A percentile compares a stretch with the other conserved stretches of the same genome.
These are phyloP conservation scores for Ogataea angusta DNA, from an alignment of 805 yeast genomes.

Conservation along the genomic window DNA sequence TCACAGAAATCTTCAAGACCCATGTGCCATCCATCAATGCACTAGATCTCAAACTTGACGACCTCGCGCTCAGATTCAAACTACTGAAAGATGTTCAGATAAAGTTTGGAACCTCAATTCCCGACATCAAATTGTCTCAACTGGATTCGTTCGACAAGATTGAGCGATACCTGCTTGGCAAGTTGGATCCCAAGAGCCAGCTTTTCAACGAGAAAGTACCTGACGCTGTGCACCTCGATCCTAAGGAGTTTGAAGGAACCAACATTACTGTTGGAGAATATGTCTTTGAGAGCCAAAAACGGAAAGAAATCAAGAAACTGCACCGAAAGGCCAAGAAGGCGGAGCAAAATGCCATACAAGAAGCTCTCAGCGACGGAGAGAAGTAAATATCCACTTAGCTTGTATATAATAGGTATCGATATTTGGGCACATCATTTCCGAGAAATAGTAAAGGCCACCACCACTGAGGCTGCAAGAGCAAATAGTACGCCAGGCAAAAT, in stretches of 20 bases:
- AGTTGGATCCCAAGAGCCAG: constrained; percentile 40
- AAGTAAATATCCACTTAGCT: constrained; percentile 5
- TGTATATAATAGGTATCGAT: constrained; percentile 16
- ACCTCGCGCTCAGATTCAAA: constrained; percentile 48
- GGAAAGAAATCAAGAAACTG: constrained; percentile 45
- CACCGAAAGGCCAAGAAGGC: constrained; percentile 31
- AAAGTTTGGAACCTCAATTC: constrained; percentile 48
- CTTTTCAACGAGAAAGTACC: constrained; percentile 57
- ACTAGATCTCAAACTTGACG: constrained; percentile 27
- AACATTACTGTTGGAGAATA: constrained; percentile 56
- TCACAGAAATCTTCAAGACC: constrained; percentile 16
- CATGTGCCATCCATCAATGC: constrained; percentile 6
- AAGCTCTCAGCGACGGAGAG: constrained; percentile 5
- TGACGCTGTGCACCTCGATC: constrained; percentile 64
- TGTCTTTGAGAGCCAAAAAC: constrained; percentile 44
- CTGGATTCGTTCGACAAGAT: constrained; percentile 40
- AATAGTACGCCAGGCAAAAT: constrained; percentile 63
- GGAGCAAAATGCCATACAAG: constrained; percentile 18
- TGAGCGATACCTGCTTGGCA: constrained; percentile 32
- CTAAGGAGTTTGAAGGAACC: constrained; percentile 51
- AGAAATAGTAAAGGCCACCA: constrained; percentile 53
- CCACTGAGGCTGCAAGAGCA: constrained; percentile 55
- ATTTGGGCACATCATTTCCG: constrained; percentile 33
- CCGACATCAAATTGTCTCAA: constrained; percentile 47
- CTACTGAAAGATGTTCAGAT: constrained; percentile 47